Evolutionary conservation across 805 yeast genomes (phyloP).

Genomic region (Wickerhamomyces bovis): DNA sequence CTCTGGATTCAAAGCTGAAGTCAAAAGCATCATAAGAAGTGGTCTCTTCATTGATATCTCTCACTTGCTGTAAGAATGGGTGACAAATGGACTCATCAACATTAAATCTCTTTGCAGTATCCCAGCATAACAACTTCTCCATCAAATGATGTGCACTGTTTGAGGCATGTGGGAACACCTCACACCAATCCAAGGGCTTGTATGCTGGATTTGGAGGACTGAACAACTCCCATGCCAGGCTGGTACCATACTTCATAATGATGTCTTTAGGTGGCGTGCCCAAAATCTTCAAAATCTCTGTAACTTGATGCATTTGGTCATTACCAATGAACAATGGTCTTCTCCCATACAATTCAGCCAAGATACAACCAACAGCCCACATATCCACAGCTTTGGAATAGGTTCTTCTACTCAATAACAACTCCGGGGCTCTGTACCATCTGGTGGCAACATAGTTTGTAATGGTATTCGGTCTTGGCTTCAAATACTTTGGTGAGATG

Average conservation of each 20-base stretch:
- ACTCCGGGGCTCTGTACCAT: slow-evolving; percentile 95
- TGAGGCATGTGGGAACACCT: slow-evolving; percentile 59
- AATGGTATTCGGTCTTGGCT: slow-evolving; percentile 38
- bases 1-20: slow-evolving; percentile 55
- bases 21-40: slow-evolving; percentile 45
- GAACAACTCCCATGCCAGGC: slow-evolving; percentile 41
- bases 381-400: slow-evolving; percentile 74
- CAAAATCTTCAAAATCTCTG: slow-evolving; percentile 57
- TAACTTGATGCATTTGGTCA: slow-evolving; percentile 64
- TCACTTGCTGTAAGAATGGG: slow-evolving; percentile 45
- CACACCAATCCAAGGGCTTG: slow-evolving; percentile 40
- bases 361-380: slow-evolving; percentile 92
- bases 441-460: slow-evolving; percentile 90
- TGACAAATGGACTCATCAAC: slow-evolving; percentile 56
- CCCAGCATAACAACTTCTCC: slow-evolving; percentile 57
- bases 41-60: slow-evolving; percentile 54
- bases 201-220: slow-evolving; percentile 38
- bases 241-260: slow-evolving; percentile 38
- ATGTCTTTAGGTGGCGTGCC: slow-evolving; percentile 61
- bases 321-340: slow-evolving; percentile 76
- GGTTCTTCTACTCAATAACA: slow-evolving; percentile 52
- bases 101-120: slow-evolving; percentile 43
- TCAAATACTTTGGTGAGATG: slow-evolving; percentile 33
- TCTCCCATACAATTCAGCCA: slow-evolving; percentile 79
- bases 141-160: slow-evolving; percentile 46